Evolutionary conservation across 768 basidiomycete genomes (phyloP).

Genomic region (Lactarius psammicola): DNA sequence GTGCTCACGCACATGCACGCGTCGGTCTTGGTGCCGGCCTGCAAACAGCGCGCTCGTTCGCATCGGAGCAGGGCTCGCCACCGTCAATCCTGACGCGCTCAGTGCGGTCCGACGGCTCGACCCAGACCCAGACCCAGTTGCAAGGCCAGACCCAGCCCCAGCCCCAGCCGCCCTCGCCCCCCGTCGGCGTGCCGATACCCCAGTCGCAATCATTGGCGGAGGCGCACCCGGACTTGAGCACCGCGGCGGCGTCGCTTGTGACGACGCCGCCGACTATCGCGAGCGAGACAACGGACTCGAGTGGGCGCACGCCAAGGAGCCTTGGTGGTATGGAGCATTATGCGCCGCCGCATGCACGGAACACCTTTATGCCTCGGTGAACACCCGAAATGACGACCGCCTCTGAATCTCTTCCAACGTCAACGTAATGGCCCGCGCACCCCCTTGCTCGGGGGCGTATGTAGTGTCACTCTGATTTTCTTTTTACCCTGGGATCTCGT

Average conservation of each 20-base stretch:
- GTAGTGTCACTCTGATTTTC: background rate
- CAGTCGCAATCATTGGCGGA: background rate
- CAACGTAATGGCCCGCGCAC: background rate
- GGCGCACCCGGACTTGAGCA: slow-evolving; percentile 56
- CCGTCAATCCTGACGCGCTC: slow-evolving; percentile 30
- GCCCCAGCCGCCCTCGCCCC: too few relatives aligned
- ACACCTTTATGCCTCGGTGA: slow-evolving; percentile 10
- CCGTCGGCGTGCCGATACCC: slow-evolving; percentile 1
- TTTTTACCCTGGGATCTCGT: background rate
- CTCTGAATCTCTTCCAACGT: too few relatives aligned
- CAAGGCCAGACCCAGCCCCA: too few relatives aligned
- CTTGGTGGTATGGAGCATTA: slow-evolving; percentile 46
- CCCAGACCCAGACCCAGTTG: slow-evolving; percentile 30
- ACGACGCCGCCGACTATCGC: slow-evolving; percentile 61
- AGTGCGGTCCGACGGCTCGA: slow-evolving; percentile 25
- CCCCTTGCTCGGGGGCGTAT: background rate
- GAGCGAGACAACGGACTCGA: slow-evolving; percentile 50
- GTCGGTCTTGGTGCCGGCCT: slow-evolving; percentile 24
- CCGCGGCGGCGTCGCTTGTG: slow-evolving; percentile 65
- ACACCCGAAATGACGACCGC: too few relatives aligned
- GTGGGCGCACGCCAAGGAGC: slow-evolving; percentile 47
- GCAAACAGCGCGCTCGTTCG: slow-evolving; percentile 9
- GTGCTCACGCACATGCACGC: slow-evolving; percentile 16
- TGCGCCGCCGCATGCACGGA: slow-evolving; percentile 19
- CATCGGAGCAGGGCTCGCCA: slow-evolving; percentile 24